A percentile compares a stretch with the other conserved stretches of the same genome.
These are phyloP conservation scores for Gossypium turneri DNA, from an alignment of 345 rosid species.

Conservation along the genomic window DNA sequence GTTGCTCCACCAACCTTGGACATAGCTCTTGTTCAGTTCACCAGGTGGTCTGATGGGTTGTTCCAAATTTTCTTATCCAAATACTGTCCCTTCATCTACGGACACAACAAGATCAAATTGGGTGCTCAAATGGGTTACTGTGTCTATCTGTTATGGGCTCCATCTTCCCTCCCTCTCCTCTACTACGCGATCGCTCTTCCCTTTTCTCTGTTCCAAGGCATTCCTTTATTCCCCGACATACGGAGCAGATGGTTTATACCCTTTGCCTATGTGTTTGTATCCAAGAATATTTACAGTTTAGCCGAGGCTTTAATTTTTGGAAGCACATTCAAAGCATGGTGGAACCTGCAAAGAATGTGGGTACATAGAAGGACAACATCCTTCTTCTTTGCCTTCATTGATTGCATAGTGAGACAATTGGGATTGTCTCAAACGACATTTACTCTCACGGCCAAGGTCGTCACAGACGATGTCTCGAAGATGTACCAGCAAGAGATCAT, in stretches of 20 bases:
- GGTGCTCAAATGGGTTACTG: constrained; percentile 42
- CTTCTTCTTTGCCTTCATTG: constrained; percentile 28
- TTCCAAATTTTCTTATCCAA: constrained; percentile 40
- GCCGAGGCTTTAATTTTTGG: constrained; percentile 26
- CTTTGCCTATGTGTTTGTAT: constrained; percentile 28
- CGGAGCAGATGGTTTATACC: constrained; percentile 31
- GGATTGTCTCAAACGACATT: constrained; percentile 36
- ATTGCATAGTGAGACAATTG: constrained; percentile 18
- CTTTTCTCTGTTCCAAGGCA: constrained; percentile 28
- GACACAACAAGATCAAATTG: constrained; percentile 44
- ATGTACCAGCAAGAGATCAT: constrained; percentile 35
- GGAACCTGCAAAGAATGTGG: constrained; percentile 38
- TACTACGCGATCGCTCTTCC: constrained; percentile 24
- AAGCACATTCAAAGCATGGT: constrained; percentile 32
- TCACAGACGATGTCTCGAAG: constrained; percentile 27
- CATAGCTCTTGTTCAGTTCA: constrained; percentile 26
- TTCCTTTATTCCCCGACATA: constrained; percentile 35
- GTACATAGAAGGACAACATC: constrained; percentile 29
- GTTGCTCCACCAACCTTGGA: constrained; percentile 39
- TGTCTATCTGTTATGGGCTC: constrained; percentile 33
- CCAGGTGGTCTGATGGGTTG: constrained; percentile 43
- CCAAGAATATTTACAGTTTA: constrained; percentile 21
- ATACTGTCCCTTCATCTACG: constrained; percentile 37
- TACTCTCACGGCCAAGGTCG: constrained; percentile 31
- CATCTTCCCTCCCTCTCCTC: constrained; percentile 4